Evolutionary conservation across 2,329 filamentous ascomycete species (phyloP).

Genomic region (Lachnellula willkommii): DNA sequence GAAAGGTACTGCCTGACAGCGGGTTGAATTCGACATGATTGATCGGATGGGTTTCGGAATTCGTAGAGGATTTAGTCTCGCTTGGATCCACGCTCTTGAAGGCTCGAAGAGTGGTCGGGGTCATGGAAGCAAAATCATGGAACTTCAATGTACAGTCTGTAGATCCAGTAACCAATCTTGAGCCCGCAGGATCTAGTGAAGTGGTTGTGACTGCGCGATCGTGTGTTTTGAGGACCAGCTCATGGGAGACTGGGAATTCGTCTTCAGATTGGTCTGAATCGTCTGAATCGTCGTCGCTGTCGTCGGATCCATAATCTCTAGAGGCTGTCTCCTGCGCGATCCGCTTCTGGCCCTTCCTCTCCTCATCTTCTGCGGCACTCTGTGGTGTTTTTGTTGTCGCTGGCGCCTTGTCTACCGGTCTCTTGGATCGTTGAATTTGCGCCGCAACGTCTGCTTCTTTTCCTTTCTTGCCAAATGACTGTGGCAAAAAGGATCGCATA

Average conservation of each 20-base stretch:
- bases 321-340: constrained; percentile 27
- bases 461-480: constrained; percentile 78
- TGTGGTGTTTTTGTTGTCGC: constrained; percentile 4
- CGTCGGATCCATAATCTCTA: constrained; percentile 37
- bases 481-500: constrained; percentile 71
- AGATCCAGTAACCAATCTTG: constrained; percentile 81
- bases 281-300: constrained; percentile 47
- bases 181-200: constrained; percentile 78
- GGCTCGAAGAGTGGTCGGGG: constrained; percentile 84
- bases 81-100: constrained; percentile 91
- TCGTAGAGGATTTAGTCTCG: constrained; percentile 63
- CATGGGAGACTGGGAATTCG: constrained; percentile 87
- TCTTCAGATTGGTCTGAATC: constrained; percentile 62
- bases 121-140: constrained; percentile 94
- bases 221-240: constrained; percentile 88
- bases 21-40: constrained; percentile 85
- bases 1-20: constrained; percentile 69
- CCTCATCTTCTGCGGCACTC: constrained; percentile 23
- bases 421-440: constrained; percentile 75
- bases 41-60: constrained; percentile 79
- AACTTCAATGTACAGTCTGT: constrained; percentile 88
- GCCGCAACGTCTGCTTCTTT: constrained; percentile 68
- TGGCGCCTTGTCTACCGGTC: constrained; percentile 40
- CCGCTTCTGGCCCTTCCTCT: constrained; percentile 26
- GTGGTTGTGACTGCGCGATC: constrained; percentile 79